A percentile compares a stretch with the other conserved stretches of the same genome.
Conservation (phyloP, 2,329 filamentous ascomycete species). For the Fusarium sp. region DNA sequence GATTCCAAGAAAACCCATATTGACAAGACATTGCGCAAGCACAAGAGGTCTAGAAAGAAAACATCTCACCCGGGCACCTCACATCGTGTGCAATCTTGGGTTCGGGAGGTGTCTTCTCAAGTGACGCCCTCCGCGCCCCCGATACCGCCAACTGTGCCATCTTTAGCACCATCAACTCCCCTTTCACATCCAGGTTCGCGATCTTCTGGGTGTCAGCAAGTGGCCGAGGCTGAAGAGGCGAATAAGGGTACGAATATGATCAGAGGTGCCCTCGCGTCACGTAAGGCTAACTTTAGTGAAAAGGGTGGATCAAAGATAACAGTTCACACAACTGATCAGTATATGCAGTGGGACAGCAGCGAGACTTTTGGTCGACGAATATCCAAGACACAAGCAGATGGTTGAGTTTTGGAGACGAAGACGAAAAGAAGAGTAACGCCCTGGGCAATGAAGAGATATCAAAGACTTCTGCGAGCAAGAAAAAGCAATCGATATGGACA, state of each 20-base stretch:
- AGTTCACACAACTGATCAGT: background rate
- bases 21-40: background rate
- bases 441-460: background rate
- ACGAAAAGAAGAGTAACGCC: background rate
- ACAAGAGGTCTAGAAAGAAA: conserved; percentile 1
- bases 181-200: background rate
- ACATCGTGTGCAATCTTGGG: background rate
- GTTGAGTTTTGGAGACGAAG: background rate
- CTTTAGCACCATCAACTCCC: background rate
- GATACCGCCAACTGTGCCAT: background rate
- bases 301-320: background rate
- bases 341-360: background rate
- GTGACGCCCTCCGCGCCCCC: background rate
- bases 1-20: background rate
- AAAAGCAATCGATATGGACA: background rate
- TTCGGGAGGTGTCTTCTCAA: background rate
- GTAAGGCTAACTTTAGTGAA: background rate
- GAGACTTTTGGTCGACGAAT: background rate
- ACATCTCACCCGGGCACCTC: background rate
- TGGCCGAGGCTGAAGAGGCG: background rate
- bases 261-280: background rate
- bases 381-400: background rate
- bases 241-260: background rate
- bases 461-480: background rate
- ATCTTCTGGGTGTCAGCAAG: background rate